A percentile compares a stretch with the other conserved stretches of the same genome.
Conservation (phyloP, 768 basidiomycete genomes). For the Tylopilus felleus region DNA sequence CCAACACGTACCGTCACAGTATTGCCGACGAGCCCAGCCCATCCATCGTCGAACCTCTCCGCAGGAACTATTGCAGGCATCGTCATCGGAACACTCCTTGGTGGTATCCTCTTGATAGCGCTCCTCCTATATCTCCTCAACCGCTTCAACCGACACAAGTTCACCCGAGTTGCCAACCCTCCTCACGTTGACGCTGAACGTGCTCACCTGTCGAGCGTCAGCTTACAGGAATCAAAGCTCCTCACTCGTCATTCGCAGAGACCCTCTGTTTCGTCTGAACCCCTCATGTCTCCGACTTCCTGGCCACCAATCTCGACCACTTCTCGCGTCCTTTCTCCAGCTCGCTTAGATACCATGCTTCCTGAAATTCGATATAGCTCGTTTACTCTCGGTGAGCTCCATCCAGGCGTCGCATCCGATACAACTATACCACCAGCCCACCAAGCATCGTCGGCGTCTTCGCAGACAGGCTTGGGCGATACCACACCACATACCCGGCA, state of each 20-base stretch:
- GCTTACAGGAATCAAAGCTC: not conserved
- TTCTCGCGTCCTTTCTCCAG: slow-evolving; percentile 1
- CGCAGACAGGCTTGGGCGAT: not conserved
- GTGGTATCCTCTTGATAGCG: slow-evolving; percentile 6
- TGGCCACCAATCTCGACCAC: slow-evolving; percentile 6
- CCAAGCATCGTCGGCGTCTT: not conserved
- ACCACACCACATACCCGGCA: not conserved
- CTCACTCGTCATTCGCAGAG: slow-evolving; percentile 8
- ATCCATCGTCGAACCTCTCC: slow-evolving; percentile 6
- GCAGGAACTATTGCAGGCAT: slow-evolving; percentile 18
- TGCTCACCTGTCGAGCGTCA: not conserved
- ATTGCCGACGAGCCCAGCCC: not conserved
- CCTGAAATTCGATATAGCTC: not conserved
- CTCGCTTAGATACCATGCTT: slow-evolving; percentile 3
- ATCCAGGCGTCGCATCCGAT: not conserved
- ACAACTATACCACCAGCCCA: not conserved
- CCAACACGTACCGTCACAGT: slow-evolving; percentile 1
- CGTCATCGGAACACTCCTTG: slow-evolving; percentile 19
- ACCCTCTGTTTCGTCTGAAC: slow-evolving; percentile 21
- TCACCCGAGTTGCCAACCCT: slow-evolving; percentile 17
- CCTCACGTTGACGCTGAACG: not conserved
- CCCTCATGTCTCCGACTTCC: slow-evolving; percentile 17
- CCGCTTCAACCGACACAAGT: slow-evolving; percentile 10
- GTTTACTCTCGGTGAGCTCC: slow-evolving; percentile 5
- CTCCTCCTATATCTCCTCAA: slow-evolving; percentile 13